phyloP scores from a whole-genome alignment of 345 rosid species.

The Fremontodendron californicum region DNA sequence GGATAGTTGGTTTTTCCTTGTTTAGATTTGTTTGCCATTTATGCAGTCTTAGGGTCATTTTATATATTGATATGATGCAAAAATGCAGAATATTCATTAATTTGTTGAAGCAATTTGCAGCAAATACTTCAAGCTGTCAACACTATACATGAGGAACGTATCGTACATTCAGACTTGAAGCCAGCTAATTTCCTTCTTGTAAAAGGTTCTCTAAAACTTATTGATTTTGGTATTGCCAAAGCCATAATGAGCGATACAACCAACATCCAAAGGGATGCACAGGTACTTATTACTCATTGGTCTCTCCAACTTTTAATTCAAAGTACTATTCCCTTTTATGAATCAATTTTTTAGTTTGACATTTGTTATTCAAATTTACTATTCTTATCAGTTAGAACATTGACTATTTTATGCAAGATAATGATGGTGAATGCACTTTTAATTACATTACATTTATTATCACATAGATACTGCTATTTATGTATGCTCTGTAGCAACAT shows the following conservation, averaged over 20 bases:
- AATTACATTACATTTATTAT: background rate
- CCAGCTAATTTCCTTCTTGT: slow-evolving; percentile 99
- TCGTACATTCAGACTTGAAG: slow-evolving; percentile 97
- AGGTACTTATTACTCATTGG: slow-evolving; percentile 43
- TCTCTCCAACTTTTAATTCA: background rate
- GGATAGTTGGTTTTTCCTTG: background rate
- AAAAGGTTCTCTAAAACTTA: slow-evolving; percentile 85
- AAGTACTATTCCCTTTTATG: background rate
- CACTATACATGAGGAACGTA: slow-evolving; percentile 94
- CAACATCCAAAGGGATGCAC: slow-evolving; percentile 95
- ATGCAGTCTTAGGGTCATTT: background rate
- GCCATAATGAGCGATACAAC: slow-evolving; percentile 95
- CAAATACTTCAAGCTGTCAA: slow-evolving; percentile 98
- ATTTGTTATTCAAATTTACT: background rate
- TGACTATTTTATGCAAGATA: background rate
- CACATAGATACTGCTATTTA: background rate
- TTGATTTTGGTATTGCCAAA: slow-evolving; percentile 98
- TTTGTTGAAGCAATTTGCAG: slow-evolving; percentile 43
- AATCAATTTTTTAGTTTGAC: too few species aligned
- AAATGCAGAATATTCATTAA: slow-evolving; percentile 18
- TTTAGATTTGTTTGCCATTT: background rate
- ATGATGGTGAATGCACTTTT: background rate
- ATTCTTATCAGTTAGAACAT: background rate
- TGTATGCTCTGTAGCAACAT: background rate
- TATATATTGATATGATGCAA: background rate